phyloP scores from a whole-genome alignment of 306 rosid species.

The Prunus kanzakura region DNA sequence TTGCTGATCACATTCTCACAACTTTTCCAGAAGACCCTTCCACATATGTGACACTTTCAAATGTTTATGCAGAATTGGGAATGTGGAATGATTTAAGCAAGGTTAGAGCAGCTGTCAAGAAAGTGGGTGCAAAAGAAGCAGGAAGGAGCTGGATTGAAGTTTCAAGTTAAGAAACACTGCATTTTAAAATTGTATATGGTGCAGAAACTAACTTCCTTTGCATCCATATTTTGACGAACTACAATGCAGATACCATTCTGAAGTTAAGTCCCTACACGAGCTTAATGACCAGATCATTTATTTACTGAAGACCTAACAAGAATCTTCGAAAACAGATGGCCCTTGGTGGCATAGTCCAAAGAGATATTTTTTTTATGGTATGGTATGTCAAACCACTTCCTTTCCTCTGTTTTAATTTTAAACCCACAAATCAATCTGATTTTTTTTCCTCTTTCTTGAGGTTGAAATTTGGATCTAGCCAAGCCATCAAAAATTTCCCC shows the following conservation, averaged over 20 bases:
- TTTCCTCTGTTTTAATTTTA: not conserved
- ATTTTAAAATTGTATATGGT: constrained; percentile 13
- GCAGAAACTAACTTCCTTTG: not conserved
- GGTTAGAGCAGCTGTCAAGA: constrained; percentile 54
- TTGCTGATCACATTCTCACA: constrained; percentile 57
- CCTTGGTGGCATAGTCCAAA: constrained; percentile 3
- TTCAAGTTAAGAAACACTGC: constrained; percentile 42
- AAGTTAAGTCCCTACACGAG: not conserved
- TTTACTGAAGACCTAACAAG: not conserved
- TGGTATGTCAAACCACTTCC: not conserved
- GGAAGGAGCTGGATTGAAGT: constrained; percentile 93
- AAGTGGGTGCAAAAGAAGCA: constrained; percentile 54
- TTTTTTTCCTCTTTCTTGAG: not conserved
- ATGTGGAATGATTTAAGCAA: constrained; percentile 70
- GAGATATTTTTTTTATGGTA: constrained; percentile 1
- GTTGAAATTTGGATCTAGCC: not conserved
- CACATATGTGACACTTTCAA: constrained; percentile 64
- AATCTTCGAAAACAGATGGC: not conserved
- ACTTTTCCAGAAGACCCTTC: constrained; percentile 64
- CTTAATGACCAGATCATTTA: not conserved
- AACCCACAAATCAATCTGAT: not conserved
- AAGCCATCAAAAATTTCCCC: not conserved
- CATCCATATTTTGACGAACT: not conserved
- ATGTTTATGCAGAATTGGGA: constrained; percentile 68
- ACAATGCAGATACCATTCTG: not conserved